Evolutionary conservation across 192 early-diverging fungal genomes (phyloP), one percentile per base, ranked within the genome.

Genomic region (Thamnidium elegans): DNA sequence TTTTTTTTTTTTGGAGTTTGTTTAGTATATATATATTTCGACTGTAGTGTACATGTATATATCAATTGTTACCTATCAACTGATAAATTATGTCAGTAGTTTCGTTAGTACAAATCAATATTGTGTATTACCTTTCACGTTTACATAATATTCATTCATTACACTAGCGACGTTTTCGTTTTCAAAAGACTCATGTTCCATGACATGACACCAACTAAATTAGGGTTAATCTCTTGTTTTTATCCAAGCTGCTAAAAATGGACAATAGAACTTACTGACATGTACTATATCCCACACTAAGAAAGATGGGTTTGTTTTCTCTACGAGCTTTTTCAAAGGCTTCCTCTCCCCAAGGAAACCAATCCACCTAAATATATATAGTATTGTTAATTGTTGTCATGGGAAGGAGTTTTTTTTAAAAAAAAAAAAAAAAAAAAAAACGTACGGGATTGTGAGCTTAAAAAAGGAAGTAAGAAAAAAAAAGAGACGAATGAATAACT

Each of bases 151-250:
- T 10, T 78, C 63, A 61, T 88, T 88, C 83, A 88, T 85, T 5
- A 85, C 45, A 21, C 75, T 47, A 1, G 86, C 86, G 31, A 80
- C 71, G n/a, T 54, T 60, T 45, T 75, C 71, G 62, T 78, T 80
- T 55, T 88, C 80, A 58, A 88, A 88, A 7, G 79, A 84, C 66
- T 88, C 86, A 54, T 85, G 76, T 46, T 80, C 78, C 86, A 88
- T 88, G 7, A 86, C 86, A 74, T 87, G 86, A 70, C 83, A 84
- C 82, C 81, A 81, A 50, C 74, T 75, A 50, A 43, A 21, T 3
- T 4, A 44, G 55, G 26, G 26, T 26, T 26, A 53, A 13, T 50
- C 23, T 13, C n/a, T 56, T 39, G 50, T n/a, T 17, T 4, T 55
- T 48, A 54, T 15, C 21, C 9, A 51, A 50, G 36, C 36, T 39